Percentiles rank a stretch among this genome's conserved stretches.
These are phyloP conservation scores for Thermomucor indicae-seudaticae DNA, from an alignment of 371 early-diverging fungal genomes.

Conservation along the genomic window DNA sequence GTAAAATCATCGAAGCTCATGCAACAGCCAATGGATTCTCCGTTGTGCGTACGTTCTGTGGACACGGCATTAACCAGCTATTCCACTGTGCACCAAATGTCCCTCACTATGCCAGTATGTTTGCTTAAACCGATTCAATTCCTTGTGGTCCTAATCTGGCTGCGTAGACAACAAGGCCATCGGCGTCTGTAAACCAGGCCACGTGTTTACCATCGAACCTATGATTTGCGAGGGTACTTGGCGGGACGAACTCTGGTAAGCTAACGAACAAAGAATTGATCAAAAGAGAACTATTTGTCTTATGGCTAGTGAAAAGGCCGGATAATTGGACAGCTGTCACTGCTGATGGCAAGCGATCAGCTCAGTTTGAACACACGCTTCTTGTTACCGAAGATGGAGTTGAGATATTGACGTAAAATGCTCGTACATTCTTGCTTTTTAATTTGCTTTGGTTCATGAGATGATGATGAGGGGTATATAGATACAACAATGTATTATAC, in stretches of 20 bases:
- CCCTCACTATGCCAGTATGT: conserved; percentile 91
- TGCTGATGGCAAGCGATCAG: conserved; percentile 92
- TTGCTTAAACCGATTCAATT: not conserved
- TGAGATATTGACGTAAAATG: conserved; percentile 77
- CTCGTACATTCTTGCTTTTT: not conserved
- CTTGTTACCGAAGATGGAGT: conserved; percentile 91
- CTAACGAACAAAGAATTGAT: not conserved
- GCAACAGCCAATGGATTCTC: conserved; percentile 85
- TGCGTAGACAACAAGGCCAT: conserved; percentile 83
- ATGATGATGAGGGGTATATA: not conserved
- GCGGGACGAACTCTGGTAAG: conserved; percentile 54
- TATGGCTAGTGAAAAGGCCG: conserved; percentile 49
- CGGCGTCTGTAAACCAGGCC: conserved; percentile 91
- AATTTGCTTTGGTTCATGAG: not conserved
- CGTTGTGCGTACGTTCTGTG: conserved; percentile 92
- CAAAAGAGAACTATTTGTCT: not conserved
- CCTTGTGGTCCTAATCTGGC: no score
- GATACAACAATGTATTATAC: not conserved
- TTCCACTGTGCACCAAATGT: conserved; percentile 92
- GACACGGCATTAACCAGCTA: conserved; percentile 88
- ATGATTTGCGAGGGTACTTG: conserved; percentile 91
- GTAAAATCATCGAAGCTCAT: conserved; percentile 85
- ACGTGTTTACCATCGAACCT: conserved; percentile 96
- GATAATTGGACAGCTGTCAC: conserved; percentile 94
- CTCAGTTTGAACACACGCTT: conserved; percentile 98